phyloP scores from a whole-genome alignment of 1,139 yeast genomes.

The Scheffersomyces titani region DNA sequence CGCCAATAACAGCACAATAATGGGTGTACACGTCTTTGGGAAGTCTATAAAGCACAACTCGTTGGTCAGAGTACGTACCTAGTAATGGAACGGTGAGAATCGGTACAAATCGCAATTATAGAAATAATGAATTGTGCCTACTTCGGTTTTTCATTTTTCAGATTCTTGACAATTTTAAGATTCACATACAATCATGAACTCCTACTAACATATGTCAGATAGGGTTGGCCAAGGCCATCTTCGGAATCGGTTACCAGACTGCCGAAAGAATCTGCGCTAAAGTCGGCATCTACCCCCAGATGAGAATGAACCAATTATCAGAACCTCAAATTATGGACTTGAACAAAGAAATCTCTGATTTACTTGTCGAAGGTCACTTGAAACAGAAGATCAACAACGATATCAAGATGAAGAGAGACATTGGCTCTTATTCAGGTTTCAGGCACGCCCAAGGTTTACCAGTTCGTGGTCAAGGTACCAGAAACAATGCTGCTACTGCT shows the following conservation, averaged over 20 bases:
- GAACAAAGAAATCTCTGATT: slow-evolving; percentile 81
- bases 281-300: slow-evolving; percentile 86
- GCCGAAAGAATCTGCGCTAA: slow-evolving; percentile 82
- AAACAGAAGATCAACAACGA: slow-evolving; percentile 77
- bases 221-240: slow-evolving; percentile 79
- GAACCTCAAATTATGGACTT: slow-evolving; percentile 87
- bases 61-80: slow-evolving; percentile 39
- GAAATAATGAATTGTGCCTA: background rate
- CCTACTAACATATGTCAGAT: slow-evolving; percentile 35
- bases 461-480: slow-evolving; percentile 91
- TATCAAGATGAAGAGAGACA: slow-evolving; percentile 75
- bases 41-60: slow-evolving; percentile 62
- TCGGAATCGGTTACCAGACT: slow-evolving; percentile 79
- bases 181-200: background rate
- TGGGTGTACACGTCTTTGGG: slow-evolving; percentile 80
- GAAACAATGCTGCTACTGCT: slow-evolving; percentile 89
- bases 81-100: background rate
- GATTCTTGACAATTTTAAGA: slow-evolving; percentile 4
- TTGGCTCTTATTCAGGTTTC: slow-evolving; percentile 85
- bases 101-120: background rate
- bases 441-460: slow-evolving; percentile 90
- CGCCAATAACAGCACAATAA: slow-evolving; percentile 16
- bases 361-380: slow-evolving; percentile 85
- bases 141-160: slow-evolving; percentile 10
- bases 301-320: slow-evolving; percentile 90